phyloP scores from a whole-genome alignment of 139 green algal species.

The Limnomonas spitsbergensis region DNA sequence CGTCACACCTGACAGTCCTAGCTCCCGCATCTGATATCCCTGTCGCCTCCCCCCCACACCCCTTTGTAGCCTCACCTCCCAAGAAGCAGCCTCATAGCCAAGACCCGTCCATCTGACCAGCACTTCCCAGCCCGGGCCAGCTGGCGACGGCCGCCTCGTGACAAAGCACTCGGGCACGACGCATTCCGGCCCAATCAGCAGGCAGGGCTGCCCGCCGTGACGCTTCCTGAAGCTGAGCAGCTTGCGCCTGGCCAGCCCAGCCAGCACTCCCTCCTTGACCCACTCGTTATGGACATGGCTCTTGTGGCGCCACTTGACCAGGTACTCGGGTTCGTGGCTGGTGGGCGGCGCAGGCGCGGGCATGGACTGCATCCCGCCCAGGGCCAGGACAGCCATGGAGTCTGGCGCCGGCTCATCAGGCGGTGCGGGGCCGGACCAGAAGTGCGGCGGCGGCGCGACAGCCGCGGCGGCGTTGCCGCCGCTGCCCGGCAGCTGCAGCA shows the following conservation, averaged over 20 bases:
- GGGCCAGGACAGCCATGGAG: background rate
- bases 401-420: background rate
- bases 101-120: constrained; percentile 80
- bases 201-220: background rate
- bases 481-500: background rate
- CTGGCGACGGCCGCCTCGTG: constrained; percentile 58
- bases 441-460: background rate
- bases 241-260: constrained; percentile 70
- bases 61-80: constrained; percentile 65
- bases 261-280: constrained; percentile 58
- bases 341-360: background rate
- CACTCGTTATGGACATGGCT: constrained; percentile 84
- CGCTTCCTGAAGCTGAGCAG: constrained; percentile 74
- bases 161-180: constrained; percentile 59
- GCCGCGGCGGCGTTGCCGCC: background rate
- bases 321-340: constrained; percentile 66
- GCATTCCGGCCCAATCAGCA: constrained; percentile 47
- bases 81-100: constrained; percentile 79
- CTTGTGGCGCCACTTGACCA: constrained; percentile 75
- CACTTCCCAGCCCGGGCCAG: constrained; percentile 82
- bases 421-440: constrained; percentile 5
- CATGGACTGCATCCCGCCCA: background rate
- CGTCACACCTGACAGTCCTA: no score
- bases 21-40: no score
- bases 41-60: no score